These are phyloP conservation scores for Ascobolus immersus DNA, from an alignment of 495 filamentous ascomycete genomes.

Conservation along the genomic window DNA sequence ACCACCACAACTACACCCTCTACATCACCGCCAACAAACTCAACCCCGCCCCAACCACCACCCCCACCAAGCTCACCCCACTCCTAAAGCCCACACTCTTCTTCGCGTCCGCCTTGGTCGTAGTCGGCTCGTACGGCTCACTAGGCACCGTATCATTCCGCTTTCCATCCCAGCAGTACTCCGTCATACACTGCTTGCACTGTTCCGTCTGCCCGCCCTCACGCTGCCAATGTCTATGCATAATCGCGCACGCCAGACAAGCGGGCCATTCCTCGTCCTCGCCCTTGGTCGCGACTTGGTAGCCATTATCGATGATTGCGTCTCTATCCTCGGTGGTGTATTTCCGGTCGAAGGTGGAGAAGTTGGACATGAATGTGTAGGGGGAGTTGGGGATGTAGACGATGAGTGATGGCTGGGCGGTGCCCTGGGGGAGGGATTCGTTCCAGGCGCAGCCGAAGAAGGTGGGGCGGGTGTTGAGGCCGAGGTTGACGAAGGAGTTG, in stretches of 20 bases:
- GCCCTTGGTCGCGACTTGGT: conserved; percentile 52
- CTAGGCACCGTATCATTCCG: conserved; percentile 20
- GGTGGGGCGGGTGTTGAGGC: conserved; percentile 59
- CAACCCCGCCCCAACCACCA: no score
- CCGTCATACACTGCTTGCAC: conserved; percentile 47
- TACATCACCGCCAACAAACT: no score
- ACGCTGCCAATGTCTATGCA: conserved; percentile 45
- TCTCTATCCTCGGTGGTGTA: conserved; percentile 43
- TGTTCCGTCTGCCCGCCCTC: conserved; percentile 29
- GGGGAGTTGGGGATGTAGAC: conserved; percentile 82
- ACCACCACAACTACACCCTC: no score
- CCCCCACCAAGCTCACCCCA: no score
- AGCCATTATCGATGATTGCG: conserved; percentile 59
- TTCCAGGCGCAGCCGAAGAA: conserved; percentile 64
- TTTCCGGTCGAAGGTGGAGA: conserved; percentile 39
- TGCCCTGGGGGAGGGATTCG: conserved; percentile 12
- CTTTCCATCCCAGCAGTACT: conserved; percentile 77
- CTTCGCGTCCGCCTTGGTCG: no score
- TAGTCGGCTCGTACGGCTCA: no score
- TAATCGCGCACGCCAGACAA: conserved; percentile 73
- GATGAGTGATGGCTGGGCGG: conserved; percentile 34
- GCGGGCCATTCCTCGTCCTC: conserved; percentile 55
- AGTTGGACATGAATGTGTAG: conserved; percentile 46
- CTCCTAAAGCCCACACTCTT: no score
- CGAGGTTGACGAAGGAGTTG: conserved; percentile 68